These are phyloP conservation scores for Rubus idaeus DNA, from an alignment of 306 rosid genomes.

Conservation along the genomic window DNA sequence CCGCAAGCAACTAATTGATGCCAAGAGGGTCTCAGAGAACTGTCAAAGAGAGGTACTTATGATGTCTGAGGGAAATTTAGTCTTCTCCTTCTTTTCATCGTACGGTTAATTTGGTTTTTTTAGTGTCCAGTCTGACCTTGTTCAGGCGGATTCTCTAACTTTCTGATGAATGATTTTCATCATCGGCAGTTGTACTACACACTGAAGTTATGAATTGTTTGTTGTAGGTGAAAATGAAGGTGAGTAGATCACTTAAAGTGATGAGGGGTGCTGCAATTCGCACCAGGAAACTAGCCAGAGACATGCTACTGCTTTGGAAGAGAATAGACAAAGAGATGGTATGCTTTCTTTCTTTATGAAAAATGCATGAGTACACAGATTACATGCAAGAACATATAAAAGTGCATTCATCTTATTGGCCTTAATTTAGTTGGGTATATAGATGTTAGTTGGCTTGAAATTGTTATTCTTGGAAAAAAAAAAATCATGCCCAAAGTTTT, in stretches of 20 bases:
- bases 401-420: conserved; percentile 1
- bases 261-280: conserved; percentile 76
- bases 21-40: conserved; percentile 86
- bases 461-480: not conserved
- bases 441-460: conserved; percentile 4
- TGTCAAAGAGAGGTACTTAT: conserved; percentile 95
- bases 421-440: not conserved
- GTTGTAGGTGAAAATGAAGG: conserved; percentile 79
- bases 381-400: not conserved
- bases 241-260: conserved; percentile 83
- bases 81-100: conserved; percentile 11
- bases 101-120: not conserved
- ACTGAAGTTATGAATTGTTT: conserved; percentile 28
- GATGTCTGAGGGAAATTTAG: conserved; percentile 12
- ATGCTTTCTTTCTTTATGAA: conserved; percentile 28
- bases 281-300: conserved; percentile 90
- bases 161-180: conserved; percentile 17
- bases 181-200: conserved; percentile 13
- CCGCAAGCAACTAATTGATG: conserved; percentile 86
- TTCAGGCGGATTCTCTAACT: conserved; percentile 20
- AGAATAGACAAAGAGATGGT: conserved; percentile 98
- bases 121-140: not conserved
- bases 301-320: conserved; percentile 89
- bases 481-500: not conserved
- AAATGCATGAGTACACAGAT: conserved; percentile 11